These are phyloP conservation scores for Neoarthrinium moseri DNA, from an alignment of 2,329 filamentous ascomycete genomes.

Conservation along the genomic window DNA sequence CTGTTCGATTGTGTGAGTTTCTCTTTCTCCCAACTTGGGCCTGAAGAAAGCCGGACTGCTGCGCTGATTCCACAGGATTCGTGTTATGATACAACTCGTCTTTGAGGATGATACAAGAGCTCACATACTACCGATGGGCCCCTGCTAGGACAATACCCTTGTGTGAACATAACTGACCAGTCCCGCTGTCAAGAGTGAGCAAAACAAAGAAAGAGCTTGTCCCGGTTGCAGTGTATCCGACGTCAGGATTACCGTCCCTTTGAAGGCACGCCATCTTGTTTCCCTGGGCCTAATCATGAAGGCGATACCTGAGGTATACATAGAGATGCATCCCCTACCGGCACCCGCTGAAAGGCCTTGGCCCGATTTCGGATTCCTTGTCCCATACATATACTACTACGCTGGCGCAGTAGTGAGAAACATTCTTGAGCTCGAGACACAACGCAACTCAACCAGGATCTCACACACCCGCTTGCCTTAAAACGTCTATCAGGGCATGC, in stretches of 20 bases:
- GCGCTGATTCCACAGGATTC: no score
- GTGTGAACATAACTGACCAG: not conserved
- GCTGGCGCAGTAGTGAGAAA: no score
- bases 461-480: no score
- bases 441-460: no score
- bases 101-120: not conserved
- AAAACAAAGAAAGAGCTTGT: not conserved
- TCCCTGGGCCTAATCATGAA: not conserved
- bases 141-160: not conserved
- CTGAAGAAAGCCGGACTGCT: no score
- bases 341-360: not conserved
- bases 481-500: no score
- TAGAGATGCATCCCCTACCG: not conserved
- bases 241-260: not conserved
- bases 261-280: slow-evolving; percentile 5
- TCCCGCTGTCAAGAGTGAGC: not conserved
- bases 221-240: not conserved
- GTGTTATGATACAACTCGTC: not conserved
- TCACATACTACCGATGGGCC: not conserved
- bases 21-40: not conserved
- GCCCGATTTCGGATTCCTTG: not conserved
- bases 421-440: no score
- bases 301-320: not conserved
- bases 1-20: not conserved
- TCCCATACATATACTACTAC: no score